Evolutionary conservation across 192 early-diverging fungal species (phyloP).

Genomic region (Coemansia reversa): DNA sequence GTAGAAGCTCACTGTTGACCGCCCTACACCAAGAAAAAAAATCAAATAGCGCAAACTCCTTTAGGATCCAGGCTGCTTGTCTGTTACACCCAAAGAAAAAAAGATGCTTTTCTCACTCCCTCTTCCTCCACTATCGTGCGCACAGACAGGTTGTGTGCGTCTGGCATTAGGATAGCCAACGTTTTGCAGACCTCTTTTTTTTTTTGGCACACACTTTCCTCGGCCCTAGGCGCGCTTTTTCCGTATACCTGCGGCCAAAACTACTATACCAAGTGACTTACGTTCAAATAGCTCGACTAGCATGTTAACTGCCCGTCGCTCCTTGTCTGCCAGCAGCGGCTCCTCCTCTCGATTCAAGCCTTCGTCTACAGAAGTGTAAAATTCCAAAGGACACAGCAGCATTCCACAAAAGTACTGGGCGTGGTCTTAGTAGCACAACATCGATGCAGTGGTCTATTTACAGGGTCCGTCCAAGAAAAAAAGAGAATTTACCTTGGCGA

Average conservation of each 20-base stretch:
- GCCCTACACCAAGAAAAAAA: slow-evolving; percentile 52
- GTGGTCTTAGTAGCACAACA: too few relatives aligned
- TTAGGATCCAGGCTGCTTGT: not conserved
- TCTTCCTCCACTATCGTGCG: too few relatives aligned
- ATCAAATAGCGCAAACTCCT: slow-evolving; percentile 3
- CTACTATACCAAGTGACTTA: slow-evolving; percentile 16
- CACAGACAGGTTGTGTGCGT: too few relatives aligned
- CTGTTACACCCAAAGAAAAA: not conserved
- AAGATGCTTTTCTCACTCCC: not conserved
- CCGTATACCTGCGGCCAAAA: too few relatives aligned
- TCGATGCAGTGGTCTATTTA: too few relatives aligned
- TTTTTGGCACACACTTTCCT: too few relatives aligned
- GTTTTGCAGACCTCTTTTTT: too few relatives aligned
- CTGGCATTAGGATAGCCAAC: too few relatives aligned
- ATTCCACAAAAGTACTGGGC: too few relatives aligned
- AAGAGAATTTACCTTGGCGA: slow-evolving; percentile 21
- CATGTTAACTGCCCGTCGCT: slow-evolving; percentile 50
- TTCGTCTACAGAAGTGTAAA: slow-evolving; percentile 35
- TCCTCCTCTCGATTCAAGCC: slow-evolving; percentile 38
- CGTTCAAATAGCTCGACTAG: slow-evolving; percentile 54
- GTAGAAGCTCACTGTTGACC: slow-evolving; percentile 78
- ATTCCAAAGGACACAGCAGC: too few relatives aligned
- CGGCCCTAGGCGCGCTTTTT: too few relatives aligned
- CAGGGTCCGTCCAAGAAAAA: too few relatives aligned
- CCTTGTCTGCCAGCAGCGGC: slow-evolving; percentile 49